Evolutionary conservation across 768 basidiomycete genomes (phyloP), one percentile per base, ranked within the genome.

Genomic region (Leucocoprinus sp.): DNA sequence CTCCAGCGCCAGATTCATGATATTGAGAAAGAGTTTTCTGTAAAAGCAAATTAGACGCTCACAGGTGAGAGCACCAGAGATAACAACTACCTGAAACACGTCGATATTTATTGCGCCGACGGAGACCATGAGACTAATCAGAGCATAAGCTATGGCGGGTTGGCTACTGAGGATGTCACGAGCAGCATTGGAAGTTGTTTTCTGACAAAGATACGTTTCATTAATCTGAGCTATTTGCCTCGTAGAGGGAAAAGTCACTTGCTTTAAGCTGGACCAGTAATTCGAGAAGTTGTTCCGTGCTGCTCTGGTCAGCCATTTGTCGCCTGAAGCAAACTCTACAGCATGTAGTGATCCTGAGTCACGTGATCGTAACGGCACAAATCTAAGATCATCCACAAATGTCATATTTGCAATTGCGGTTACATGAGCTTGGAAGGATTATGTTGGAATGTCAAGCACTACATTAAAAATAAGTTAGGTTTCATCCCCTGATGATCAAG

Each of bases 61-160:
- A n/a, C n/a, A n/a, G n/a, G n/a, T 29, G 15, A 43, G 38, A 11
- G 23, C 19, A 29, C 17, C 26, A 18, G 4, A 8, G 44, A 33
- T 28, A 0, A 31, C 11, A 4, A 55, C 65, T 31, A 84, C 85
- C 68, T 85, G 82, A 52, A 87, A 77, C 6, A 86, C 83, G 36
- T 86, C 80, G 38, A 84, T 69, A 40, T 86, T 78, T 27, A 88
- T 70, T 0, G 82, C 82, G 45, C 82, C 78, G 65, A 88, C 77
- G 45, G 76, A 76, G 18, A 86, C 84, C 83, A 88, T 84, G 27
- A 87, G 74, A 0, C 74, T 72, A 48, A 89, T 83, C 0, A 89
- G 66, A 1, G 82, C 83, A 59, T 85, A 87, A 0, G 84, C 78
- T 45, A 89, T 85, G 42, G 80, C 78, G 0, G 85, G 85, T 50